Evolutionary conservation across 2,329 filamentous ascomycete species (phyloP).

Genomic region (Sporothrix mexicana): DNA sequence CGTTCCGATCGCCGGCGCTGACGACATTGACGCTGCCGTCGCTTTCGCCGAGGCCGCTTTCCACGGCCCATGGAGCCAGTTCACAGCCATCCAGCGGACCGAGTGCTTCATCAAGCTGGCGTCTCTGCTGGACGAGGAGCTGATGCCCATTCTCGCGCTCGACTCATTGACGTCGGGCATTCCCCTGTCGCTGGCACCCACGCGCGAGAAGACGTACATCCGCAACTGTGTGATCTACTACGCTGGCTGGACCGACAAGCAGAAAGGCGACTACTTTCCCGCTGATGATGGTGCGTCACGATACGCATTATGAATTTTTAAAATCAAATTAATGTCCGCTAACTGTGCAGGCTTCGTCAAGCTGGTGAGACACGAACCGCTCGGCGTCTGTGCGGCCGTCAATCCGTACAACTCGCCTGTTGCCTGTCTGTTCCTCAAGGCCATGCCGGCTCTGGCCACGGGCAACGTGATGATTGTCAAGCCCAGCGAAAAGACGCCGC

Average conservation of each 20-base stretch:
- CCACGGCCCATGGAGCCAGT: slow-evolving; percentile 47
- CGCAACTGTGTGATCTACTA: slow-evolving; percentile 1
- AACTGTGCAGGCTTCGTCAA: too few relatives aligned
- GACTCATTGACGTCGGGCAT: slow-evolving; percentile 29
- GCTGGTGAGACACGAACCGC: slow-evolving; percentile 21
- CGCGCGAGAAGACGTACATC: slow-evolving; percentile 31
- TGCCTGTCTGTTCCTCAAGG: slow-evolving; percentile 69
- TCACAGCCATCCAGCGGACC: slow-evolving; percentile 22
- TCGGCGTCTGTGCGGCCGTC: slow-evolving; percentile 26
- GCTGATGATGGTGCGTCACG: slow-evolving; percentile 55
- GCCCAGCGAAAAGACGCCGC: slow-evolving; percentile 61
- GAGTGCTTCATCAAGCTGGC: slow-evolving; percentile 22
- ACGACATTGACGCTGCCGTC: slow-evolving; percentile 25
- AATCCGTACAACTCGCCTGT: slow-evolving; percentile 52
- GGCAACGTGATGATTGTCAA: slow-evolving; percentile 63
- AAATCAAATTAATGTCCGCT: too few relatives aligned
- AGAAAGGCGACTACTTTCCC: slow-evolving; percentile 48
- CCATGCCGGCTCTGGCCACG: slow-evolving; percentile 64
- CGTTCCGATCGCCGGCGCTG: slow-evolving; percentile 26
- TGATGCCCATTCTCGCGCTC: slow-evolving; percentile 9
- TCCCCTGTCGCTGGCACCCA: slow-evolving; percentile 29
- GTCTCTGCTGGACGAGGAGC: slow-evolving; percentile 22
- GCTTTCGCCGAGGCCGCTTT: slow-evolving; percentile 27
- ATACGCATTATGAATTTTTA: too few relatives aligned
- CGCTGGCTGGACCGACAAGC: slow-evolving; percentile 50